Conservation (phyloP, 2,329 filamentous ascomycete genomes). For the Aspergillus persii region DNA sequence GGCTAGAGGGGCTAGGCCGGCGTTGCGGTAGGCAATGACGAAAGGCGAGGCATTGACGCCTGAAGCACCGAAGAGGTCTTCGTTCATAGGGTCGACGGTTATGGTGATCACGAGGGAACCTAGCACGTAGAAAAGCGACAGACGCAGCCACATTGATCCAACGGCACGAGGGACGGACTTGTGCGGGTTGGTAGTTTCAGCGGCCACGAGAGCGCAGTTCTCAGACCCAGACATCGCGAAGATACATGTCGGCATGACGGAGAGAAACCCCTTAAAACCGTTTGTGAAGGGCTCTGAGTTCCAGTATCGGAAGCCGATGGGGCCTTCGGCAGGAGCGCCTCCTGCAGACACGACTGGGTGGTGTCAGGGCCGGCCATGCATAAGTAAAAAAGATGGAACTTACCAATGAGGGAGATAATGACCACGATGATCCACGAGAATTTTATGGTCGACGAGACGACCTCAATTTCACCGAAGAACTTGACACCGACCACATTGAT, state of each 20-base stretch:
- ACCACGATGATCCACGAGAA: conserved; percentile 51
- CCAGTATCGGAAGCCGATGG: conserved; percentile 49
- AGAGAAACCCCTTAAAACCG: conserved; percentile 45
- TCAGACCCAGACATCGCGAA: conserved; percentile 45
- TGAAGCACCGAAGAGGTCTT: conserved; percentile 40
- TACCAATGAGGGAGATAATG: conserved; percentile 44
- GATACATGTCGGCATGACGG: conserved; percentile 38
- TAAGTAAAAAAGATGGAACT: neutral
- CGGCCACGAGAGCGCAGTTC: conserved; percentile 44
- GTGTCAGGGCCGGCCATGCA: neutral
- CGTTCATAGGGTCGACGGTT: conserved; percentile 42
- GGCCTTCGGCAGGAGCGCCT: conserved; percentile 37
- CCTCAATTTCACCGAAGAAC: conserved; percentile 49
- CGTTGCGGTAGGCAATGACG: conserved; percentile 42
- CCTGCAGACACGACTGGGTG: conserved; percentile 45
- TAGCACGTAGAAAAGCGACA: conserved; percentile 47
- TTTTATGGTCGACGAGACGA: conserved; percentile 45
- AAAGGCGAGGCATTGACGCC: conserved; percentile 49
- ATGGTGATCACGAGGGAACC: conserved; percentile 48
- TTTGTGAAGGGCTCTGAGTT: conserved; percentile 42
- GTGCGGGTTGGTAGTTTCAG: conserved; percentile 44
- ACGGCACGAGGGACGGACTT: conserved; percentile 46
- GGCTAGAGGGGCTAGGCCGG: conserved; percentile 40
- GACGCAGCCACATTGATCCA: conserved; percentile 47
- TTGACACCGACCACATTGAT: conserved; percentile 45